A percentile compares a stretch with the other conserved stretches of the same genome.
Evolutionary conservation across 352 stramenopile genomes (phyloP).

Genomic region (Phytophthora constricta): DNA sequence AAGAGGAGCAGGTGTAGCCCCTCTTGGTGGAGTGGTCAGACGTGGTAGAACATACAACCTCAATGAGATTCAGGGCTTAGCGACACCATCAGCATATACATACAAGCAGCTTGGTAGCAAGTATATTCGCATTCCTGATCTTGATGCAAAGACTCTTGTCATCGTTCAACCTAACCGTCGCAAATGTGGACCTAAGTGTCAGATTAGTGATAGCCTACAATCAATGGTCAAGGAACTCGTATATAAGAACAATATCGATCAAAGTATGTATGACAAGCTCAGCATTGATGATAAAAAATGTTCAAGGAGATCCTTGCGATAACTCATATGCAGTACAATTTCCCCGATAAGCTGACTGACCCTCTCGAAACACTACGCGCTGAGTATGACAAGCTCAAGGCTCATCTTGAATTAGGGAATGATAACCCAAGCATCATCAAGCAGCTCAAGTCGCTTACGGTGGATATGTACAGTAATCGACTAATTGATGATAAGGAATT

Average conservation of each 20-base stretch:
- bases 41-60: no score
- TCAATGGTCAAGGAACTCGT: constrained; percentile 5
- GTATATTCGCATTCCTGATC: constrained; percentile 16
- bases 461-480: constrained; percentile 1
- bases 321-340: not conserved
- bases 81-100: no score
- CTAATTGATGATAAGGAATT: not conserved
- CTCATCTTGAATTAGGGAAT: not conserved
- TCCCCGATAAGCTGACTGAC: not conserved
- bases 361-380: not conserved
- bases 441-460: not conserved
- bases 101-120: constrained; percentile 21
- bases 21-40: no score
- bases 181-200: not conserved
- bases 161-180: constrained; percentile 7
- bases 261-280: constrained; percentile 10
- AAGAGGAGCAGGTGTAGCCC: no score
- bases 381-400: not conserved
- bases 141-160: not conserved
- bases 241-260: constrained; percentile 12
- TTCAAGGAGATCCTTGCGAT: constrained; percentile 15
- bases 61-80: no score
- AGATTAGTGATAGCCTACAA: constrained; percentile 10
- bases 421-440: not conserved
- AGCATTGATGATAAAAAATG: constrained; percentile 13